Evolutionary conservation across 495 filamentous ascomycete species (phyloP).

Genomic region (Penicillium salamii): DNA sequence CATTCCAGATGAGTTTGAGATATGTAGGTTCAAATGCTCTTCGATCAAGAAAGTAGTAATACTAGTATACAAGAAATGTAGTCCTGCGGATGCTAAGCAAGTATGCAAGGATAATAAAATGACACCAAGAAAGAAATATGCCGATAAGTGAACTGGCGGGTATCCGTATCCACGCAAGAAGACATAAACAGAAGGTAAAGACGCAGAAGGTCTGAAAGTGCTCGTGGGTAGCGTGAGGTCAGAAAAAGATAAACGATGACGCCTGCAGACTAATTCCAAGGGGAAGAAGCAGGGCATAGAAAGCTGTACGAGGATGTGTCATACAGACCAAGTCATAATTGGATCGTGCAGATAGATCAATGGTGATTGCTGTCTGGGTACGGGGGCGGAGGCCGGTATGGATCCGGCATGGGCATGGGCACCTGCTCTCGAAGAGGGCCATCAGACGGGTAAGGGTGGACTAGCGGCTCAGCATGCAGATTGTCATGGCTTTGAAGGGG

Average conservation of each 20-base stretch:
- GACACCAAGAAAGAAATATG: conserved; percentile 10
- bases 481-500: conserved; percentile 20
- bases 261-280: background rate
- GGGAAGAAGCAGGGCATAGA: background rate
- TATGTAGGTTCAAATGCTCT: too few relatives aligned
- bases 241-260: background rate
- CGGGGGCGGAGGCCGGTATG: conserved; percentile 31
- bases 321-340: conserved; percentile 5
- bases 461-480: conserved; percentile 1
- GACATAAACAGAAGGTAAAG: conserved; percentile 10
- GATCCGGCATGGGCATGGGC: conserved; percentile 37
- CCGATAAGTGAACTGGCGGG: conserved; percentile 18
- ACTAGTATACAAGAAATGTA: conserved; percentile 18
- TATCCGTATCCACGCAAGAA: conserved; percentile 24
- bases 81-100: background rate
- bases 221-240: conserved; percentile 23
- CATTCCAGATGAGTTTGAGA: too few relatives aligned
- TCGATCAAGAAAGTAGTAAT: too few relatives aligned
- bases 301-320: conserved; percentile 2
- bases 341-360: conserved; percentile 15
- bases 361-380: conserved; percentile 23
- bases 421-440: conserved; percentile 26
- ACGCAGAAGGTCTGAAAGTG: conserved; percentile 8
- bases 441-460: conserved; percentile 15
- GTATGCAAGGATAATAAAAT: background rate